Conservation (phyloP, 2,329 filamentous ascomycete species). For the Verticillium isaacii region DNA sequence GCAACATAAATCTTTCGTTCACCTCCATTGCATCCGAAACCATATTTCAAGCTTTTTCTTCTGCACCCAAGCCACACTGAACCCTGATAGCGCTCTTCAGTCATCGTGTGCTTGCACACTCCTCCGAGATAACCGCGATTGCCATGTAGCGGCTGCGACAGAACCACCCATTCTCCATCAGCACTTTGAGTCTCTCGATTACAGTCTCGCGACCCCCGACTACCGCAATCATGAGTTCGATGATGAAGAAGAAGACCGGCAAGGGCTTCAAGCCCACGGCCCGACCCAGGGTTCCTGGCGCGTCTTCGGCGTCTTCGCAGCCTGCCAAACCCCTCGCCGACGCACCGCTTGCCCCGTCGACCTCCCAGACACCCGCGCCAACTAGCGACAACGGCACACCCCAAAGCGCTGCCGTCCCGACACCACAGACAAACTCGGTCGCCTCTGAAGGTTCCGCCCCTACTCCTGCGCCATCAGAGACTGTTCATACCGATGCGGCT, state of each 20-base stretch:
- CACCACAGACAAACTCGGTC: neutral
- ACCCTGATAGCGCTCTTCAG: neutral
- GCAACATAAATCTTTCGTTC: neutral
- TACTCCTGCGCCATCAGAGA: neutral
- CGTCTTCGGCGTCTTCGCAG: slow-evolving; percentile 23
- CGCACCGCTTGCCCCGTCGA: neutral
- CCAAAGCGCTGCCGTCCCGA: neutral
- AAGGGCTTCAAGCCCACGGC: slow-evolving; percentile 68
- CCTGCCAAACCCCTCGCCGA: slow-evolving; percentile 20
- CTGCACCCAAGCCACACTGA: neutral
- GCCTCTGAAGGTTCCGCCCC: neutral
- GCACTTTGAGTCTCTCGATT: neutral
- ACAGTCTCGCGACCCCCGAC: neutral
- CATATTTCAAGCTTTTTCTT: neutral
- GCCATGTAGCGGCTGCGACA: neutral
- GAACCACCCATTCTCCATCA: neutral
- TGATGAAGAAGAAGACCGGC: slow-evolving; percentile 62
- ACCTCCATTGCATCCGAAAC: neutral
- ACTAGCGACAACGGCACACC: neutral
- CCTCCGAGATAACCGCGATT: neutral
- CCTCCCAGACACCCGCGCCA: neutral
- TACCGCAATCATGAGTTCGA: slow-evolving; percentile 53
- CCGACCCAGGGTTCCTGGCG: slow-evolving; percentile 44
- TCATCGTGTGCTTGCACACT: neutral
- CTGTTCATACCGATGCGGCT: neutral